Evolutionary conservation across 257 asterid species (phyloP).

Genomic region (Lycium ferocissimum): DNA sequence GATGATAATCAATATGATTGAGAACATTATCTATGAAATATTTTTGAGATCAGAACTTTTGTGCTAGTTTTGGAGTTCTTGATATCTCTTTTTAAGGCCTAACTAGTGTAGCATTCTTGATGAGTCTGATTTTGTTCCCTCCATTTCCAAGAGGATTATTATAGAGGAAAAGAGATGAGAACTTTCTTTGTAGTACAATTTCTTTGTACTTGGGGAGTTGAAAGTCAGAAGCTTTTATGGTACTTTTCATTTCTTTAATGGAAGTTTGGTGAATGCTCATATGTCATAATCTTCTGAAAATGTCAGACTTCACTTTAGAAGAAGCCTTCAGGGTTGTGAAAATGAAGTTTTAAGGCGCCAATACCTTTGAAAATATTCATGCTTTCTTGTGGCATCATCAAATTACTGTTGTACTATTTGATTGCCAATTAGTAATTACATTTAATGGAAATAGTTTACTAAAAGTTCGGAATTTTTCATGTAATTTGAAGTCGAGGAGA

Average conservation of each 20-base stretch:
- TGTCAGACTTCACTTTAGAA: constrained; percentile 41
- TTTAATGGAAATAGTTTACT: neutral
- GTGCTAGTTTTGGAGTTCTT: neutral
- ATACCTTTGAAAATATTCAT: constrained; percentile 34
- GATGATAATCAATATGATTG: neutral
- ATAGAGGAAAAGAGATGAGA: neutral
- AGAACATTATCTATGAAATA: neutral
- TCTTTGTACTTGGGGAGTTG: neutral
- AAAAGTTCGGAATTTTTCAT: neutral
- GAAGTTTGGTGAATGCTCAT: constrained; percentile 41
- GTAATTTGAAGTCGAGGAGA: constrained; percentile 63
- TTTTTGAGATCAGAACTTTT: neutral
- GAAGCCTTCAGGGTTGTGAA: constrained; percentile 31
- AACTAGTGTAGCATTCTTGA: neutral
- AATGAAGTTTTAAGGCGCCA: constrained; percentile 51
- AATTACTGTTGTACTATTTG: neutral
- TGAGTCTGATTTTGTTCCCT: constrained; percentile 12
- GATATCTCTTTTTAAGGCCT: neutral
- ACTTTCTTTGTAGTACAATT: neutral
- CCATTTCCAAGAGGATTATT: constrained; percentile 36
- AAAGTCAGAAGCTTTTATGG: constrained; percentile 27
- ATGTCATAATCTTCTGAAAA: constrained; percentile 47
- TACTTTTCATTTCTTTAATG: constrained; percentile 45
- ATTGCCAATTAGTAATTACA: neutral
- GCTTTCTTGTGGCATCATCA: constrained; percentile 23